Conservation (phyloP, 306 rosid species). For the Sphenostylis stenocarpa region DNA sequence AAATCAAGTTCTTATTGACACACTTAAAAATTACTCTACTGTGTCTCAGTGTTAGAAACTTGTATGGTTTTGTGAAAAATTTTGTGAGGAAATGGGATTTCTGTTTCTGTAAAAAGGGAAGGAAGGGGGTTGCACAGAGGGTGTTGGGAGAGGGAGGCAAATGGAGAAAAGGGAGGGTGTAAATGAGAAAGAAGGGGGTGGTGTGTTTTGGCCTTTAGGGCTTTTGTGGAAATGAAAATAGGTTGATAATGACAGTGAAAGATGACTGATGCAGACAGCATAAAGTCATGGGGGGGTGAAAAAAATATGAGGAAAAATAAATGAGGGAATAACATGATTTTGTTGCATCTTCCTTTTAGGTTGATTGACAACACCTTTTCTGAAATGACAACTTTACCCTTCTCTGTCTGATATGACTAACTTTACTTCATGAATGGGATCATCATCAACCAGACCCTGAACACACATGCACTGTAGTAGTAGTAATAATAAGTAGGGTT, state of each 20-base stretch:
- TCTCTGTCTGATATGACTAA: slow-evolving; percentile 26
- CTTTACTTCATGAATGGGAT: slow-evolving; percentile 25
- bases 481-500: background rate
- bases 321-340: slow-evolving; percentile 67
- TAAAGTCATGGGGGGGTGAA: slow-evolving; percentile 38
- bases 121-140: slow-evolving; percentile 30
- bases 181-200: slow-evolving; percentile 27
- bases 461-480: background rate
- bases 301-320: background rate
- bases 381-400: slow-evolving; percentile 55
- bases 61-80: slow-evolving; percentile 11
- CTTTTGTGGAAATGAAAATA: slow-evolving; percentile 58
- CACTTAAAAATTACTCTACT: too few species aligned
- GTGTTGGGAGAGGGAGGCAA: slow-evolving; percentile 4
- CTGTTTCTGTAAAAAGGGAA: slow-evolving; percentile 34
- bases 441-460: background rate
- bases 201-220: slow-evolving; percentile 43
- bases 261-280: slow-evolving; percentile 63
- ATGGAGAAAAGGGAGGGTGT: slow-evolving; percentile 30
- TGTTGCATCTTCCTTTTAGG: slow-evolving; percentile 53
- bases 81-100: slow-evolving; percentile 33
- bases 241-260: slow-evolving; percentile 59
- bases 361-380: slow-evolving; percentile 63
- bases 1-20: too few species aligned
- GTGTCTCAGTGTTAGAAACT: too few species aligned